phyloP scores from a whole-genome alignment of 2,329 filamentous ascomycete species.

The Septoria linicola region DNA sequence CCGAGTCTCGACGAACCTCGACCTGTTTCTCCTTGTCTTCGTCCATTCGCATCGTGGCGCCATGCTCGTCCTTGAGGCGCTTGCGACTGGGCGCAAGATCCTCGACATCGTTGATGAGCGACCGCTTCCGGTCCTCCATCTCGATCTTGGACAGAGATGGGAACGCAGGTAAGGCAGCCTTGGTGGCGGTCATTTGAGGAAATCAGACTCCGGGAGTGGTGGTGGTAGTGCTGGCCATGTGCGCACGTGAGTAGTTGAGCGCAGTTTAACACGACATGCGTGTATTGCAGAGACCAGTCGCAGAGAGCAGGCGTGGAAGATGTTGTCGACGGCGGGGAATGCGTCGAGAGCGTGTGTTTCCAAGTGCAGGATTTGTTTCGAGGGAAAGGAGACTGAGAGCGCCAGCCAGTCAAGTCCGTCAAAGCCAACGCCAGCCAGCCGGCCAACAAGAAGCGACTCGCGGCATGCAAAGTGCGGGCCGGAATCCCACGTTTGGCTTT shows the following conservation, averaged over 20 bases:
- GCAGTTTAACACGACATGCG: slow-evolving; percentile 2
- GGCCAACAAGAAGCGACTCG: too few relatives aligned
- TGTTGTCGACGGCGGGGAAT: slow-evolving; percentile 3
- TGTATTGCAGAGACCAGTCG: not conserved
- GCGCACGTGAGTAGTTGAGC: slow-evolving; percentile 7
- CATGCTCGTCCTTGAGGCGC: slow-evolving; percentile 76
- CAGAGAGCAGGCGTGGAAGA: not conserved
- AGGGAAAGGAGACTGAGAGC: too few relatives aligned
- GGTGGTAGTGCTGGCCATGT: slow-evolving; percentile 8
- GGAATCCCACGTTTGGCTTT: too few relatives aligned
- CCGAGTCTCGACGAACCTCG: slow-evolving; percentile 58
- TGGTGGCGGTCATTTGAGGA: slow-evolving; percentile 32
- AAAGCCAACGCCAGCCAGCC: too few relatives aligned
- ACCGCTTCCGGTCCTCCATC: slow-evolving; percentile 99
- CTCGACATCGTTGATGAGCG: slow-evolving; percentile 74
- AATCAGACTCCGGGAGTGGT: slow-evolving; percentile 4
- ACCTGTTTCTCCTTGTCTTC: slow-evolving; percentile 70
- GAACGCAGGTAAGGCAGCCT: slow-evolving; percentile 46
- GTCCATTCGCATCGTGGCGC: slow-evolving; percentile 64
- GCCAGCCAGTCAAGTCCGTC: too few relatives aligned
- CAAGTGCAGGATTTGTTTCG: too few relatives aligned
- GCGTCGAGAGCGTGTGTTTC: too few relatives aligned
- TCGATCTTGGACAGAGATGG: slow-evolving; percentile 78
- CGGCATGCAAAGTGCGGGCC: too few relatives aligned
- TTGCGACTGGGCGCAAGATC: slow-evolving; percentile 87